phyloP scores from a whole-genome alignment of 129 eudicot genomes.

The Helianthus annuus region DNA sequence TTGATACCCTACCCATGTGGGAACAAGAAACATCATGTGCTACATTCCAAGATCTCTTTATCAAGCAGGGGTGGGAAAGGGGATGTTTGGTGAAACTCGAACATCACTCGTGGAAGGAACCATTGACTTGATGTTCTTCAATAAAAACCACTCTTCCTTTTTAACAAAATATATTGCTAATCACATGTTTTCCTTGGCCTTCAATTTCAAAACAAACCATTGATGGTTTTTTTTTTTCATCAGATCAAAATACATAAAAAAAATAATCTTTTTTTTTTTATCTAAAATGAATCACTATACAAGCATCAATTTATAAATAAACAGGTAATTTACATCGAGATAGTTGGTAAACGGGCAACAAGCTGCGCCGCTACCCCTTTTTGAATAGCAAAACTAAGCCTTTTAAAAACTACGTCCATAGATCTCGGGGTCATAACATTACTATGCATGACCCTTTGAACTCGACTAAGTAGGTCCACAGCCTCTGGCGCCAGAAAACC shows the following conservation, averaged over 20 bases:
- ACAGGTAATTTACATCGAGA: no score
- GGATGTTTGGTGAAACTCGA: slow-evolving; percentile 16
- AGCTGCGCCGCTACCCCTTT: no score
- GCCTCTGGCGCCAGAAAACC: no score
- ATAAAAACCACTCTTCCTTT: not conserved
- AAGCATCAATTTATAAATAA: no score
- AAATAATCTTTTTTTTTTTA: no score
- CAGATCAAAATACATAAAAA: not conserved
- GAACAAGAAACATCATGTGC: slow-evolving; percentile 21
- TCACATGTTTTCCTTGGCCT: not conserved
- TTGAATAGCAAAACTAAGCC: no score
- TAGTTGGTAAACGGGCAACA: no score
- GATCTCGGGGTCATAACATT: no score
- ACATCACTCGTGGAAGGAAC: slow-evolving; percentile 29
- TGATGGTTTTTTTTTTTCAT: not conserved
- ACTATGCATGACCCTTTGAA: no score
- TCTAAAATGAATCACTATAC: no score
- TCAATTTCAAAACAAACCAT: not conserved
- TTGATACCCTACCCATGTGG: slow-evolving; percentile 32
- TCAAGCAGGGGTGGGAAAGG: slow-evolving; percentile 8
- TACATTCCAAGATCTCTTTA: slow-evolving; percentile 28
- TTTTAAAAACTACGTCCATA: no score
- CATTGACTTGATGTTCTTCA: slow-evolving; percentile 12
- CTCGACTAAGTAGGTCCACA: no score
- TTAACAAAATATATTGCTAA: not conserved